Conservation (phyloP, 1,284 basidiomycete genomes). For the Farysia itapuensis region DNA sequence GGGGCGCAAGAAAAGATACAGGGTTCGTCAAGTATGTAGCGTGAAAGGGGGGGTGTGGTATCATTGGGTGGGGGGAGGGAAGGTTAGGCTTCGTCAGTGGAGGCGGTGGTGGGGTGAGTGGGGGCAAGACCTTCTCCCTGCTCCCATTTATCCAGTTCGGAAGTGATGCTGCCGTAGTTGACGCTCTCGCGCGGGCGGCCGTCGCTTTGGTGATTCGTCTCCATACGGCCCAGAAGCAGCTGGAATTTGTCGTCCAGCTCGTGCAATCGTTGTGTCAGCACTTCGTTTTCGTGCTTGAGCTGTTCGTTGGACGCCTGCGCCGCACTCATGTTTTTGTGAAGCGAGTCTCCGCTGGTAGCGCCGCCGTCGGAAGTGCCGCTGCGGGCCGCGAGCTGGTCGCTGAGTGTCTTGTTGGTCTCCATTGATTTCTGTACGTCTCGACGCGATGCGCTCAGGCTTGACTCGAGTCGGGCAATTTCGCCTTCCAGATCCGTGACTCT, state of each 20-base stretch:
- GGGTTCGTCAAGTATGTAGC: too few relatives aligned
- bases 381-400: slow-evolving; percentile 26
- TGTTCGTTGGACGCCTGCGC: slow-evolving; percentile 43
- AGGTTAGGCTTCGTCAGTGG: too few relatives aligned
- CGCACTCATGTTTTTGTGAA: slow-evolving; percentile 10
- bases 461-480: slow-evolving; percentile 33
- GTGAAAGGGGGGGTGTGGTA: too few relatives aligned
- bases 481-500: slow-evolving; percentile 38
- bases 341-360: background rate
- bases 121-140: slow-evolving; percentile 11
- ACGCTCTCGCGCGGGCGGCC: slow-evolving; percentile 26
- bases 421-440: slow-evolving; percentile 41
- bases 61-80: too few relatives aligned
- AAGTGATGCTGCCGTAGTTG: slow-evolving; percentile 45
- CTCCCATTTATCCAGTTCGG: slow-evolving; percentile 55
- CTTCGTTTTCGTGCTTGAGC: slow-evolving; percentile 41
- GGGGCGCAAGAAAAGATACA: too few relatives aligned
- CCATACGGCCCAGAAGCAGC: slow-evolving; percentile 43
- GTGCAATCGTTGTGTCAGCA: slow-evolving; percentile 37
- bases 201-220: slow-evolving; percentile 33
- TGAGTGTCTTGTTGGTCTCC: slow-evolving; percentile 40
- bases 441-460: slow-evolving; percentile 27
- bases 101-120: too few relatives aligned
- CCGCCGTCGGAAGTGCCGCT: background rate
- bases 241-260: slow-evolving; percentile 51